Base-by-base conservation (phyloP, 371 early-diverging fungal genomes). In the Syncephalis fuscata region DNA sequence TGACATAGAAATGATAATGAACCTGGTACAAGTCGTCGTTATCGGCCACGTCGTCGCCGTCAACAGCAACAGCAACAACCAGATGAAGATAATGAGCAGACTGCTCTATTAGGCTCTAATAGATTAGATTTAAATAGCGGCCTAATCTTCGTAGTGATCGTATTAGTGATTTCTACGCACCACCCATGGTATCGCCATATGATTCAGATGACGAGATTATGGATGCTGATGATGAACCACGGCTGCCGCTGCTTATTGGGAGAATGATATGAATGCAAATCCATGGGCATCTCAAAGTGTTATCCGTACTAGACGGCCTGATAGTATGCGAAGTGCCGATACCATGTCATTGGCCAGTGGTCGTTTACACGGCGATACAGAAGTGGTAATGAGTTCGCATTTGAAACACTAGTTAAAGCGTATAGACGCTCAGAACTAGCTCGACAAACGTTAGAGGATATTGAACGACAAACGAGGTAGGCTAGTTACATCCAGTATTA, bases 341-440 rank as follows among this genome's bases (percentile, higher is more conserved):
- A 32, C 32, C 7, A 32, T 11, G 11, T 7, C 32, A 4, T 11
- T 32, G 11, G 11, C 11, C 7, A 4, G 7, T 11, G 32, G 11
- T 8, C 45, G 21, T 1, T 20, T 24, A 19, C 16, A 17, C 10
- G 17, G 46, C 20, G 17, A 45, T 7, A 59, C 60, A n/a, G 46
- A 42, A 3, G 65, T 62, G n/a, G 55, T 57, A 8, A 45, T 67
- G 23, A 62, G 60, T 7, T 53, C 63, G 4, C 74, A 78, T 52
- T 32, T 74, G 42, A 51, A 45, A 44, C 59, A 24, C 57, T 78
- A 1, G 51, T 68, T 5, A 61, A 61, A 5, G 55, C 62, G 1
- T 78, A 70, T 51, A 52, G 65, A 16, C 58, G 67, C 19, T 73
- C 75, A 39, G 24, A 51, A 2, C 54, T 73, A 22, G 54, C 65